Evolutionary conservation across 306 rosid genomes (phyloP).

Genomic region (Arachis stenosperma): DNA sequence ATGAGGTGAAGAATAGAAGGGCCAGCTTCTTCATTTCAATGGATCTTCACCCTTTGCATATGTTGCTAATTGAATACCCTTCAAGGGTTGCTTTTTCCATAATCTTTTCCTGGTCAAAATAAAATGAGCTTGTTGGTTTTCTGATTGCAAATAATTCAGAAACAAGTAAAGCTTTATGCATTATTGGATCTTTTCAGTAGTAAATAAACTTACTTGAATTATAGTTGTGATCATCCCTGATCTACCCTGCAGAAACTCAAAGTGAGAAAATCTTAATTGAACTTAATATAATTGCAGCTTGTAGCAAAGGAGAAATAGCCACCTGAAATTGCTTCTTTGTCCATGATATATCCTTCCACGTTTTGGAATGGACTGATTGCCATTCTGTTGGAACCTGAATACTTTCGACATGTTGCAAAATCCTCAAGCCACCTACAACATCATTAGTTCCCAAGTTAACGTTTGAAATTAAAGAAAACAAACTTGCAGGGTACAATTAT

Average conservation of each 20-base stretch:
- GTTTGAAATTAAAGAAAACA: constrained; percentile 29
- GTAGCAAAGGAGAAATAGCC: constrained; percentile 20
- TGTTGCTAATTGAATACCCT: constrained; percentile 52
- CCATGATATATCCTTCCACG: constrained; percentile 76
- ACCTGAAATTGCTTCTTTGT: constrained; percentile 72
- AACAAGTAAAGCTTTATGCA: constrained; percentile 19
- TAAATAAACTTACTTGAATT: constrained; percentile 59
- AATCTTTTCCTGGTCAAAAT: constrained; percentile 63
- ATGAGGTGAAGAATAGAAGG: neutral
- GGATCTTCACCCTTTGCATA: constrained; percentile 45
- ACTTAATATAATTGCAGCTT: constrained; percentile 22
- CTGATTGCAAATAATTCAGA: constrained; percentile 8
- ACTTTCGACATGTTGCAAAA: constrained; percentile 73
- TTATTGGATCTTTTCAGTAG: constrained; percentile 9
- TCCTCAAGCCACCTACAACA: constrained; percentile 77
- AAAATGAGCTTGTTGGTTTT: constrained; percentile 13
- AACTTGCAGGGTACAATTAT: neutral
- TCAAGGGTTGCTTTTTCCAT: constrained; percentile 64
- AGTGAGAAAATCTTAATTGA: constrained; percentile 24
- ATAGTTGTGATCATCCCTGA: constrained; percentile 76
- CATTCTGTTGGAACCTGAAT: constrained; percentile 65
- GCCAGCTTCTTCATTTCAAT: constrained; percentile 4
- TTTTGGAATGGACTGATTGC: constrained; percentile 62
- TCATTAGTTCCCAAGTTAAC: constrained; percentile 22
- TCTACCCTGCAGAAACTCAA: constrained; percentile 53